Evolutionary conservation across 2,329 filamentous ascomycete species (phyloP), one percentile per base, ranked within the genome.

Genomic region (Didymella exigua): DNA sequence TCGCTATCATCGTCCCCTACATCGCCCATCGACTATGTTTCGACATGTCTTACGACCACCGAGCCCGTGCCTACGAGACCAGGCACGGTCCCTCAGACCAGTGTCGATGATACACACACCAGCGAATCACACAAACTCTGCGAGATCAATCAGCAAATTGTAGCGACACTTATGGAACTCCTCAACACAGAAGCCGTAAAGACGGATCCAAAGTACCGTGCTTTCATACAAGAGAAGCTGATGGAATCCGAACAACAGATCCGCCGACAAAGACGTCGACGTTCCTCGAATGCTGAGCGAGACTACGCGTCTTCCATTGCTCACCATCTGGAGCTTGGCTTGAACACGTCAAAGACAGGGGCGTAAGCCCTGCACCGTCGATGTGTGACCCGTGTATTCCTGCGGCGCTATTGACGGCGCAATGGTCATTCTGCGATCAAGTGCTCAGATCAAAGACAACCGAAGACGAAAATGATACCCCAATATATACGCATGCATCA

Each of bases 171-270:
- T 42, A 84, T 81, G 10, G 80, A 82, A 54, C 71, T 84, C 1
- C 70, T 84, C 49, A 84, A 84, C 59, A 82, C 80, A 41, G 78
- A 81, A 14, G 76, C 75, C 34, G 81, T 82, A 3, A 76, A 75
- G 34, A 65, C 71, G 9, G 81, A 84, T 66, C 66, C 72, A 1
- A 76, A 76, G 55, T 71, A 72, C 54, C 74, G 82, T 34, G 70
- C 71, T 14, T 84, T 81, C 80, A 77, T 84, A 11, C 82, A 84
- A 61, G 75, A 74, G 4, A 73, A 79, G 41, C 70, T 84, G 41
- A 82, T 84, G 79, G 81, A 83, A 49, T 77, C 79, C 2, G 81
- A 84, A 63, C 76, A 75, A 57, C 79, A 84, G 66, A 75, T 80
- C 46, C 77, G 76, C 49, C 68, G 73, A 48, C 75, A 79, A 58